These are phyloP conservation scores for Boletus semigastroideus DNA, from an alignment of 1,284 basidiomycete genomes.

Conservation along the genomic window DNA sequence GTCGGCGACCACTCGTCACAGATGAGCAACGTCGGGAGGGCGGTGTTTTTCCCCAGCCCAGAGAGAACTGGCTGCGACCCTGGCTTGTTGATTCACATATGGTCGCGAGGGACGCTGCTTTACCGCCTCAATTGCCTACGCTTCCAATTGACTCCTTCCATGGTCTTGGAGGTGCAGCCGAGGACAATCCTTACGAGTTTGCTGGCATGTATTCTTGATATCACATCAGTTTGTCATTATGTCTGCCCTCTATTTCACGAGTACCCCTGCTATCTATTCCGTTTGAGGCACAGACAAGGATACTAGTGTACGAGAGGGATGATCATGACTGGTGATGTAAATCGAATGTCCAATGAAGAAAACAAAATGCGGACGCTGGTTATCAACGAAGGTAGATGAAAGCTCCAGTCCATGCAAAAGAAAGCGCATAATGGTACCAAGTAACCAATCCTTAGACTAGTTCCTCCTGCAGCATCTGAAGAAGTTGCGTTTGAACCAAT, in stretches of 20 bases:
- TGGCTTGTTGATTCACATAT: constrained; percentile 24
- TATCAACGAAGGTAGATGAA: constrained; percentile 36
- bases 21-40: constrained; percentile 16
- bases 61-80: constrained; percentile 22
- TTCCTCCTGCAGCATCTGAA: constrained; percentile 80
- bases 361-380: constrained; percentile 17
- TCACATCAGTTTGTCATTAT: constrained; percentile 10
- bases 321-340: constrained; percentile 21
- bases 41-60: neutral
- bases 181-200: constrained; percentile 36
- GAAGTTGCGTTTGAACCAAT: constrained; percentile 81
- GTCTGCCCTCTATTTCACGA: constrained; percentile 15
- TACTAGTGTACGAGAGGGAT: constrained; percentile 16
- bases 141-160: constrained; percentile 15
- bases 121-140: constrained; percentile 20
- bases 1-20: constrained; percentile 47
- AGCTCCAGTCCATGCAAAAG: constrained; percentile 30
- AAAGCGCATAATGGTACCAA: constrained; percentile 13
- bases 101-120: constrained; percentile 18
- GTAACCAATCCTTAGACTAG: constrained; percentile 34
- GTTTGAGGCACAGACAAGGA: constrained; percentile 20
- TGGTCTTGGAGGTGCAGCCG: constrained; percentile 3
- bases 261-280: constrained; percentile 29
- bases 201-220: constrained; percentile 54
- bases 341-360: constrained; percentile 25